Conservation (phyloP, 1,284 basidiomycete genomes). For the Trametes hirsuta region DNA sequence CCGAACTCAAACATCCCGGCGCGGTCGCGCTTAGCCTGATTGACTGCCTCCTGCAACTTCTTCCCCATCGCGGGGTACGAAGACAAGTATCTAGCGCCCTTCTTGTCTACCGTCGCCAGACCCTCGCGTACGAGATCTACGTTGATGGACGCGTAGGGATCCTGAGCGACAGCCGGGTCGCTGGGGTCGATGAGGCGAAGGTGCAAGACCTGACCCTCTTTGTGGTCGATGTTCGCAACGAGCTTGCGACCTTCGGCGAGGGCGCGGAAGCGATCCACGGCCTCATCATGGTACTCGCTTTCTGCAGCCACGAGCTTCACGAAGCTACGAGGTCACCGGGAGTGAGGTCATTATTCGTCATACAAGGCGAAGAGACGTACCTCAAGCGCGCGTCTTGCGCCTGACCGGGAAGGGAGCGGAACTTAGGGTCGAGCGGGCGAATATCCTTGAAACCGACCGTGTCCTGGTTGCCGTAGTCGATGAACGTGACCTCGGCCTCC, state of each 20-base stretch:
- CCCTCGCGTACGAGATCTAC: slow-evolving; percentile 83
- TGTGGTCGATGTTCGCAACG: slow-evolving; percentile 87
- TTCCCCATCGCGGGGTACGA: slow-evolving; percentile 74
- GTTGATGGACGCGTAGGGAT: slow-evolving; percentile 82
- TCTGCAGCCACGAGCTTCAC: slow-evolving; percentile 78
- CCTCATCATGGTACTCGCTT: slow-evolving; percentile 86
- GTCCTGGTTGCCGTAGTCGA: slow-evolving; percentile 91
- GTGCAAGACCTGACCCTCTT: slow-evolving; percentile 78
- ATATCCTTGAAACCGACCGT: slow-evolving; percentile 76
- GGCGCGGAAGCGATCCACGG: slow-evolving; percentile 82
- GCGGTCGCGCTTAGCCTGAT: slow-evolving; percentile 74
- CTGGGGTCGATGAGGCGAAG: slow-evolving; percentile 86
- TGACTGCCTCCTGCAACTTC: slow-evolving; percentile 65
- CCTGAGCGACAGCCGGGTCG: slow-evolving; percentile 67
- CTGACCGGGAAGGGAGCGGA: slow-evolving; percentile 84
- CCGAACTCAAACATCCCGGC: slow-evolving; percentile 89
- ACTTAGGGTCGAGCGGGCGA: slow-evolving; percentile 83
- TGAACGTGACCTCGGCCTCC: slow-evolving; percentile 87
- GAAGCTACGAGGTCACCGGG: slow-evolving; percentile 57
- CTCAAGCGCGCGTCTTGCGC: slow-evolving; percentile 82
- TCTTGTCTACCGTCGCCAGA: slow-evolving; percentile 77
- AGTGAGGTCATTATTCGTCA: not conserved
- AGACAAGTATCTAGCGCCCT: slow-evolving; percentile 72
- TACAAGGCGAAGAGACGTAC: slow-evolving; percentile 40
- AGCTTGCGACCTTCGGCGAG: slow-evolving; percentile 89